Conservation (phyloP, 2,329 filamentous ascomycete species). For the Cladosporium phlei region DNA sequence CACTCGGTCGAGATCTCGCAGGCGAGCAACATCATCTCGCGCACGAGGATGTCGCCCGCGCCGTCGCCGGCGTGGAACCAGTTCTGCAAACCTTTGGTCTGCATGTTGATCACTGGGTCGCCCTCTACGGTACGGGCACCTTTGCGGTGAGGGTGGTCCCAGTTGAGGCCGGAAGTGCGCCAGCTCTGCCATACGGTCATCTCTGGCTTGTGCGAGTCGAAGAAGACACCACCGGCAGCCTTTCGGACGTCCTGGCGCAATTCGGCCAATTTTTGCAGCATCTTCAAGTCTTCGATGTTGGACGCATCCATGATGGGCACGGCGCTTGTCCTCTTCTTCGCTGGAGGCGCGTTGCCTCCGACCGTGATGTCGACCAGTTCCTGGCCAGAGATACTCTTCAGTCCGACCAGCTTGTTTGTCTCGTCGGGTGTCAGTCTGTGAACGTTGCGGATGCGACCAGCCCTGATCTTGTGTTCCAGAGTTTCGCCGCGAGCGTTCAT, state of each 20-base stretch:
- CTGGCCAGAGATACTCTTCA: constrained; percentile 4
- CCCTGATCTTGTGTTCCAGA: constrained; percentile 50
- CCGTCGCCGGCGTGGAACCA: constrained; percentile 23
- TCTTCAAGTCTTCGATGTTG: constrained; percentile 30
- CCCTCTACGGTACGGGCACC: constrained; percentile 35
- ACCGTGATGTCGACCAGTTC: constrained; percentile 27
- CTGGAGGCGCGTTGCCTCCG: constrained; percentile 30
- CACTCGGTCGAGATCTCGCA: constrained; percentile 48
- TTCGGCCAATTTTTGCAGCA: constrained; percentile 34
- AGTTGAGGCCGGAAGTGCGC: constrained; percentile 32
- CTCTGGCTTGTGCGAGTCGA: constrained; percentile 27
- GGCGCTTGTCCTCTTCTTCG: constrained; percentile 6
- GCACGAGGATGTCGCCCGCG: constrained; percentile 30
- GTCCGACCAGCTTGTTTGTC: constrained; percentile 20
- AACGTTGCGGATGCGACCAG: constrained; percentile 53
- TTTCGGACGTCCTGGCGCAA: constrained; percentile 31
- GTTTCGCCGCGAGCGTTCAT: constrained; percentile 49
- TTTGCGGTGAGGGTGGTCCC: constrained; percentile 38
- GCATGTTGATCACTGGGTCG: constrained; percentile 42
- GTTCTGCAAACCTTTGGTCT: constrained; percentile 31
- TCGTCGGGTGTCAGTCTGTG: constrained; percentile 47
- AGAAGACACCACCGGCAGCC: constrained; percentile 36
- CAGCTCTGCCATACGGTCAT: constrained; percentile 35
- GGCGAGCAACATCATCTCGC: constrained; percentile 54
- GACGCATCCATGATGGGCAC: constrained; percentile 26